Evolutionary conservation across 805 yeast genomes (phyloP).

Genomic region (Danielia oregonensis): DNA sequence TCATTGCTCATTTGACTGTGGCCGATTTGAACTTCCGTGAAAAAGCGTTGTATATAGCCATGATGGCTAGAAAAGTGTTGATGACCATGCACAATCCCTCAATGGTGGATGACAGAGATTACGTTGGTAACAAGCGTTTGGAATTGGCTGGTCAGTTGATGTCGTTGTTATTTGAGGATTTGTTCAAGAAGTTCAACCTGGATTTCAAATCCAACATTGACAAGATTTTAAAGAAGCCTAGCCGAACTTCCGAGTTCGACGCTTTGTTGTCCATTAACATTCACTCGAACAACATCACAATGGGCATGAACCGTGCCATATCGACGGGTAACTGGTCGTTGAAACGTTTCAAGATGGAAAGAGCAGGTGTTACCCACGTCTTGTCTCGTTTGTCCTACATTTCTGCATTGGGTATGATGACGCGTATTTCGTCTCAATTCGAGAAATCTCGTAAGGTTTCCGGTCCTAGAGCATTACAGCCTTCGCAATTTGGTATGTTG

Average conservation of each 20-base stretch:
- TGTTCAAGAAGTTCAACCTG: slow-evolving; percentile 91
- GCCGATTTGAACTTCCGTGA: slow-evolving; percentile 83
- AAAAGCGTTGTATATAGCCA: slow-evolving; percentile 89
- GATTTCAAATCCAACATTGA: slow-evolving; percentile 95
- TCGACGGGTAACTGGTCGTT: slow-evolving; percentile 99
- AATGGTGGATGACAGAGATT: slow-evolving; percentile 98
- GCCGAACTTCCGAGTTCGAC: slow-evolving; percentile 92
- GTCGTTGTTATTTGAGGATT: slow-evolving; percentile 92
- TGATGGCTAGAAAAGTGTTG: slow-evolving; percentile 94
- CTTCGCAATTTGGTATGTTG: slow-evolving; percentile 98
- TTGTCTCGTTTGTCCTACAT: slow-evolving; percentile 87
- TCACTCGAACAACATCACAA: slow-evolving; percentile 89
- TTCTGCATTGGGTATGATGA: slow-evolving; percentile 98
- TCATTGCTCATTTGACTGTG: slow-evolving; percentile 91
- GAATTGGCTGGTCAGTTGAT: slow-evolving; percentile 97
- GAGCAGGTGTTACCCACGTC: slow-evolving; percentile 99
- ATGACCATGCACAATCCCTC: slow-evolving; percentile 93
- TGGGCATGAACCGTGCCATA: slow-evolving; percentile 92
- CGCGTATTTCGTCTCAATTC: slow-evolving; percentile 97
- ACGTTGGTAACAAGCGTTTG: slow-evolving; percentile 95
- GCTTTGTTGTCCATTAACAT: slow-evolving; percentile 86
- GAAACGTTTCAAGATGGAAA: slow-evolving; percentile 98
- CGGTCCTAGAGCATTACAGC: slow-evolving; percentile 98
- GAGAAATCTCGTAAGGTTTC: slow-evolving; percentile 97
- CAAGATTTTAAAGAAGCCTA: slow-evolving; percentile 88